Base-by-base conservation (phyloP, 768 basidiomycete genomes). In the Xerocomellus chrysenteron region DNA sequence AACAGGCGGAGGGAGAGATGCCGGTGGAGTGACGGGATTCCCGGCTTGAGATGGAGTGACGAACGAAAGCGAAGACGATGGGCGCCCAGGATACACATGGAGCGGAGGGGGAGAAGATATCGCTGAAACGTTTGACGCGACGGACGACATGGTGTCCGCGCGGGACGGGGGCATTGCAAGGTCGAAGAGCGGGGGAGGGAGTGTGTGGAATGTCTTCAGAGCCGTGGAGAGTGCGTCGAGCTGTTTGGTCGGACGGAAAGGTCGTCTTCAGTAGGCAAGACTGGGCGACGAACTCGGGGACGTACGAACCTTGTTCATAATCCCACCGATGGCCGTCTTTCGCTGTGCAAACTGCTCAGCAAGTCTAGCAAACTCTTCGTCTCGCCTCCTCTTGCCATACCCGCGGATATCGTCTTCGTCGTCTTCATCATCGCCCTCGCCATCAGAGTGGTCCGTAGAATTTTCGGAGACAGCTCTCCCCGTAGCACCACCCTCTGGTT, bases 321-420 rank as follows among this genome's bases (percentile, higher is more conserved):
- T 87, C 32, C 76, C 79, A 50, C 82, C 80, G 19, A 91, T 87
- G 33, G 83, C 82, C 56, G 83, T 80, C 66, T 85, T 89, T 52
- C 86, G 78, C 28, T 84, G 85, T 50, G 82, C 79, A 66, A 92
- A 91, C 62, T 85, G 84, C 54, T 82, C 79, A 9, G 86, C 80
- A 36, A 90, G 75, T 58, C 77, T 83, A 8, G 80, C 78, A 68
- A 92, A 91, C 64, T 90, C 85, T 50, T 82, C 82, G 59, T 87
- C 87, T 51, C 85, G 76, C 52, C 77, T 79, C 64, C 72, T 79
- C 60, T 75, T 80, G 56, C 75, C 79, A 63, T 84, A 79, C 42
- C 80, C 80, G 57, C 83, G 84, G 52, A 83, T 80, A 50, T 81
- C 82, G 24, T 71, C 61, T 21, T 69, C 72, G 56, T 73, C 74